Evolutionary conservation across 108 stramenopile genomes (phyloP), one percentile per base, ranked within the genome.

Genomic region (Nannochloropsis salina): DNA sequence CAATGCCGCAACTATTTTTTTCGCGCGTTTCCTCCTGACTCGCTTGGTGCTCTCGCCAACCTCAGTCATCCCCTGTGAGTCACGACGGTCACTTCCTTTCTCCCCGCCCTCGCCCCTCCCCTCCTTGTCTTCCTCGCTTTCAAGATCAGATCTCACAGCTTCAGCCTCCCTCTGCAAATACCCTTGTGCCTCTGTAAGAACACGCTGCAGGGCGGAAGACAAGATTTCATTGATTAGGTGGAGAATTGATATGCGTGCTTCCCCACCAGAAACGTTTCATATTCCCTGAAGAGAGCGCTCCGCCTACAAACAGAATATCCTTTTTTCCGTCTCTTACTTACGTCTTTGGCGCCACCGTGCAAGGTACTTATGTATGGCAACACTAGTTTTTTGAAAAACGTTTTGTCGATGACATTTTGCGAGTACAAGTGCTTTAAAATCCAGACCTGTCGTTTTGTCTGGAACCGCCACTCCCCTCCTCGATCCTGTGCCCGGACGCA

Each of bases 381-480:
- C 61, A 74, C 61, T n/a, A 74, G 61, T 6, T 74, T 74, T 15
- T 74, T 6, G 61, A 74, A 74, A n/a, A 74, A 74, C 61, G 15
- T 74, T n/a, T 74, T 74, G 61, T 74, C 61, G 8, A 74, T 74
- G 61, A n/a, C n/a, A n/a, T n/a, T 74, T 74, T 74, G 15, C 20
- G 61, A n/a, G 61, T 74, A 74, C 61, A 74, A n/a, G n/a, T 74
- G 61, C 8, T 74, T 74, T n/a, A 74, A 74, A 74, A 74, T 74
- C 61, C 61, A 74, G 3, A 74, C 61, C n/a, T 74, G 61, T n/a
- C 61, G 61, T n/a, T 74, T 74, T 15, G 61, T 74, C 4, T 74
- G 61, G n/a, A 74, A 74, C 61, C n/a, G 15, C 61, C 61, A 74
- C n/a, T n/a, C 61, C 20, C 61, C 61, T 15, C 61, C 61, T 74